Conservation (phyloP, 1,284 basidiomycete genomes). For the Marasmius oreades region DNA sequence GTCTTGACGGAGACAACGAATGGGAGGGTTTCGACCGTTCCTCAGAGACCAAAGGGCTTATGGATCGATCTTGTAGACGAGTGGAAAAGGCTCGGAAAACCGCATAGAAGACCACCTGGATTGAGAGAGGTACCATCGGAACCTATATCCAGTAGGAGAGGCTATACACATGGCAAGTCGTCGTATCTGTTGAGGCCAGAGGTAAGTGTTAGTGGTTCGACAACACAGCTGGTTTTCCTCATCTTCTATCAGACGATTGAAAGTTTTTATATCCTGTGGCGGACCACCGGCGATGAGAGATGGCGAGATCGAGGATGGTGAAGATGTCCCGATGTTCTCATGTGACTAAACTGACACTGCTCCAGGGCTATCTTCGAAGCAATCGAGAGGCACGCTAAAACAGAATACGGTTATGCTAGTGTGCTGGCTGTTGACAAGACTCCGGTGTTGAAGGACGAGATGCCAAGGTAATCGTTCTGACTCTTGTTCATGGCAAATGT, state of each 20-base stretch:
- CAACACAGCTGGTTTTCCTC: conserved; percentile 5
- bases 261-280: conserved; percentile 68
- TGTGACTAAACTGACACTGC: not conserved
- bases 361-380: conserved; percentile 45
- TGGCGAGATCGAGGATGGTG: conserved; percentile 80
- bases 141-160: conserved; percentile 27
- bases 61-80: conserved; percentile 53
- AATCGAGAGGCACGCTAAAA: conserved; percentile 56
- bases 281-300: conserved; percentile 59
- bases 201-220: conserved; percentile 33
- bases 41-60: conserved; percentile 19
- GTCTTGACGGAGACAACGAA: not conserved
- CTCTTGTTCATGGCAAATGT: not conserved
- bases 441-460: conserved; percentile 40
- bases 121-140: conserved; percentile 30
- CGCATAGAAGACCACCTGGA: conserved; percentile 39
- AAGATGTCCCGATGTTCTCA: conserved; percentile 28
- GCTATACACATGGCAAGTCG: conserved; percentile 45
- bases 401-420: conserved; percentile 56
- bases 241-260: conserved; percentile 70
- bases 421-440: conserved; percentile 45
- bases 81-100: conserved; percentile 28
- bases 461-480: conserved; percentile 56
- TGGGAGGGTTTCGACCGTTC: conserved; percentile 12
- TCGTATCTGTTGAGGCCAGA: conserved; percentile 62